Base-by-base conservation (phyloP, 139 green algal genomes). In the Picochlorum sp. region DNA sequence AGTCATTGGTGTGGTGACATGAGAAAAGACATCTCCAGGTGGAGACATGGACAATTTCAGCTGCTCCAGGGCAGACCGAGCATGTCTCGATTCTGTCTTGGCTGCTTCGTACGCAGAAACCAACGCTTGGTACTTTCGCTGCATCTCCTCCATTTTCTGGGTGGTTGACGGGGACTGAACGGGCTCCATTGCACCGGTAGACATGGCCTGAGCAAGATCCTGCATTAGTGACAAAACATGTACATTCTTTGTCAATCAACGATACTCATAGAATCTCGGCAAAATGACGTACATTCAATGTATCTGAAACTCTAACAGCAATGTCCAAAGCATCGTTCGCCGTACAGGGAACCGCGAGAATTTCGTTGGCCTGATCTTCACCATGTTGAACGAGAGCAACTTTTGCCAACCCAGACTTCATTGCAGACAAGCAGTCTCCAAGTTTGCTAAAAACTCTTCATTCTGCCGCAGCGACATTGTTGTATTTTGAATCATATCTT, bases 51-150 rank as follows among this genome's bases (percentile, higher is more conserved):
- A 54, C 11, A 16, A 23, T 26, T 28, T 32, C 6, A 65, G 58
- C 58, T 65, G n/a, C 28, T 49, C 13, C 15, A 65, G 4, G 21
- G 58, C 58, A 16, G 0, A 26, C 1, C 21, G 20, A 28, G 20
- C 58, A 52, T 65, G 58, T 18, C 9, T n/a, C 57, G 44, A n/a
- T 14, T 65, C 58, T 45, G 44, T 57, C 20, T 65, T 28, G 20
- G 58, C 58, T 1, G 58, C 58, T 52, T 65, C 58, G 23, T 65
- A 45, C 4, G 58, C 58, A 28, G 58, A 28, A 18, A 32, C 15
- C 58, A 65, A 18, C n/a, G 47, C 47, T 9, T 21, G 47, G 15
- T 54, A 54, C 6, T 54, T 21, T 54, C n/a, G 18, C 7, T 41
- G 34, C 34, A 41, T 41, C 34, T 41, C 34, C 8, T 41, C 8